Base-by-base conservation (phyloP, 768 basidiomycete genomes). In the Rhodotorula graminis region DNA sequence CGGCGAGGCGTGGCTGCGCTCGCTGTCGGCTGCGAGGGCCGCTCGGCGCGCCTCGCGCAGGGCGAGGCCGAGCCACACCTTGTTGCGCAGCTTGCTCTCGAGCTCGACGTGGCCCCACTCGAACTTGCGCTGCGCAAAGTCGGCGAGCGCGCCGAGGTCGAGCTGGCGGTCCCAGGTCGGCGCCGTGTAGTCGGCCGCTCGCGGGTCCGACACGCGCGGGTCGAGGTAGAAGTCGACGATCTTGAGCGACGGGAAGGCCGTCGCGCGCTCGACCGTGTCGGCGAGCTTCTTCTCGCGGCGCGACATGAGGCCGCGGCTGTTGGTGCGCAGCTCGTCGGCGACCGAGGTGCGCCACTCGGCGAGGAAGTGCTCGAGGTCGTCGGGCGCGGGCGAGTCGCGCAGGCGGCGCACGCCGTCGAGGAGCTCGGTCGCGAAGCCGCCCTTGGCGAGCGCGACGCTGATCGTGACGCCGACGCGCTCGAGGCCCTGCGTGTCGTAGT, bases 401-500 rank as follows among this genome's bases (percentile, higher is more conserved):
- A 60, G 29, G 3, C n/a, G 42, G 18, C 53, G 49, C 10, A 75
- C n/a, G 29, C 74, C 70, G 8, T 53, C 42, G 5, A 75, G 37
- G 21, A 75, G 60, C 9, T 37, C 18, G 12, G 4, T 14, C 7
- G 49, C 74, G 67, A 42, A 75, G 16, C 74, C 70, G 7, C 21
- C 55, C 7, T 60, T 27, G 3, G 71, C 68, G 8, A 73, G 53
- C 33, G 63, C 59, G 5, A 61, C 27, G 12, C 72, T 42, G 16
- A 60, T 65, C 12, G 49, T 50, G 8, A 33, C 7, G 2, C 71
- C 71, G 50, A 57, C 42, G 29, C 52, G 44, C 18, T 29, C 42
- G 50, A 60, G 52, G 14, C 70, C 69, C 42, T 23, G 40, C 27
- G 49, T 65, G 27, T 64, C 56, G 61, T 78, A 78, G 46, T 78